Percentiles rank a stretch among this genome's conserved stretches.
Evolutionary conservation across 768 basidiomycete species (phyloP).

Genomic region (Mycena epipterygia): DNA sequence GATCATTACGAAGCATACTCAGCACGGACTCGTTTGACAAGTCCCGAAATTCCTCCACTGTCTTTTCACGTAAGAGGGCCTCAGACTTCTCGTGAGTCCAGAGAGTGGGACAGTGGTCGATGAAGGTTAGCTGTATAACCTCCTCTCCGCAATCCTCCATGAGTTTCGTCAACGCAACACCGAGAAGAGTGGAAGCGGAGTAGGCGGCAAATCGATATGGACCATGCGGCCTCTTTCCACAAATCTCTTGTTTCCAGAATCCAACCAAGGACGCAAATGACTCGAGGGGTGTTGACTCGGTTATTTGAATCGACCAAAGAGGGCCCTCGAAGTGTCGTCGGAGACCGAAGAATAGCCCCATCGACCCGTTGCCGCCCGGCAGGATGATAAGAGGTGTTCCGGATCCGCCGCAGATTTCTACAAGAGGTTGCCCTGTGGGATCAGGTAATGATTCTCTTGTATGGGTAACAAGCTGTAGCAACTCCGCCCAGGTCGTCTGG

Average conservation of each 20-base stretch:
- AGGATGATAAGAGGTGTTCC: slow-evolving; percentile 18
- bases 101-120: slow-evolving; percentile 10
- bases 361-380: slow-evolving; percentile 16
- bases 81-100: background rate
- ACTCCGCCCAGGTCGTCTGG: slow-evolving; percentile 42
- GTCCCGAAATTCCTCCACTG: background rate
- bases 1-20: background rate
- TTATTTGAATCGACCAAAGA: slow-evolving; percentile 24
- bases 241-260: slow-evolving; percentile 13
- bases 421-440: background rate
- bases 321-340: background rate
- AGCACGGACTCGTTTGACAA: background rate
- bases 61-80: background rate
- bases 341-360: slow-evolving; percentile 5
- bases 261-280: background rate
- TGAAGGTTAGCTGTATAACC: slow-evolving; percentile 8
- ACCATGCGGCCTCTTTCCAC: slow-evolving; percentile 12
- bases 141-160: slow-evolving; percentile 24
- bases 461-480: slow-evolving; percentile 21
- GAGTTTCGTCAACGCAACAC: slow-evolving; percentile 10
- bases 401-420: slow-evolving; percentile 19
- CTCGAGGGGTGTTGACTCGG: slow-evolving; percentile 17
- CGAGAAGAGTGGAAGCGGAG: slow-evolving; percentile 4
- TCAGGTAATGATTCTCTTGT: background rate
- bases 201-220: slow-evolving; percentile 26